phyloP scores from a whole-genome alignment of 352 stramenopile species.

The Pythium sp. region DNA sequence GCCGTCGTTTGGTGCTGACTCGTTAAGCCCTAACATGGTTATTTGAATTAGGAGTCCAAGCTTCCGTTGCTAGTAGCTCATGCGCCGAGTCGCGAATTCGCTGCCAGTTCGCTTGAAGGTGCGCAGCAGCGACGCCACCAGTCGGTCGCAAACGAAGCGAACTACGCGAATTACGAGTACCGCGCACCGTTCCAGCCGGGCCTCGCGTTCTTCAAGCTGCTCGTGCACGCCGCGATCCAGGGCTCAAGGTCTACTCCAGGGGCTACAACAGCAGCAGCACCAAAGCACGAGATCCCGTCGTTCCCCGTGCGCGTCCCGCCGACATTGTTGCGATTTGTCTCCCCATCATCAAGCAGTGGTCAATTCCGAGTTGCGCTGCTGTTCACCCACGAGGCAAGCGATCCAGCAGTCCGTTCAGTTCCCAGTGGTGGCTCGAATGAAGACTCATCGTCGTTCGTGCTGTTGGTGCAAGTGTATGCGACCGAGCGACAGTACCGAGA shows the following conservation, averaged over 20 bases:
- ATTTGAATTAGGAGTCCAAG: slow-evolving; percentile 8
- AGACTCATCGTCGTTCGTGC: slow-evolving; percentile 12
- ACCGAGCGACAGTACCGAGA: slow-evolving; percentile 17
- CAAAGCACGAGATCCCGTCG: slow-evolving; percentile 16
- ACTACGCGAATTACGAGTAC: slow-evolving; percentile 36
- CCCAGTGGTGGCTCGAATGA: background rate
- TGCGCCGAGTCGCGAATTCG: background rate
- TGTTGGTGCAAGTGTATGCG: slow-evolving; percentile 16
- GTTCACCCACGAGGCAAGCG: slow-evolving; percentile 3
- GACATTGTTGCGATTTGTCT: slow-evolving; percentile 17
- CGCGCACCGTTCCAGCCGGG: slow-evolving; percentile 33
- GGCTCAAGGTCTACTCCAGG: background rate
- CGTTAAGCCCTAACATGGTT: too few relatives aligned
- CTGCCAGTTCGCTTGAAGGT: slow-evolving; percentile 2
- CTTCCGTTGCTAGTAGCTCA: background rate
- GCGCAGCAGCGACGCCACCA: slow-evolving; percentile 32
- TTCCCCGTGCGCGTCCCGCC: slow-evolving; percentile 29
- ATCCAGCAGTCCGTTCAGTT: background rate
- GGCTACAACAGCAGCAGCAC: background rate
- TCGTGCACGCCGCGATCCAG: slow-evolving; percentile 10
- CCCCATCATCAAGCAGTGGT: background rate
- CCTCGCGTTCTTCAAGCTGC: slow-evolving; percentile 44
- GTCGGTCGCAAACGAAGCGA: slow-evolving; percentile 37
- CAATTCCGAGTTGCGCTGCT: slow-evolving; percentile 7
- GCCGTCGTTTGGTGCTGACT: too few relatives aligned